Base-by-base conservation (phyloP, 2,329 filamentous ascomycete species). In the Penicillium sp. region DNA sequence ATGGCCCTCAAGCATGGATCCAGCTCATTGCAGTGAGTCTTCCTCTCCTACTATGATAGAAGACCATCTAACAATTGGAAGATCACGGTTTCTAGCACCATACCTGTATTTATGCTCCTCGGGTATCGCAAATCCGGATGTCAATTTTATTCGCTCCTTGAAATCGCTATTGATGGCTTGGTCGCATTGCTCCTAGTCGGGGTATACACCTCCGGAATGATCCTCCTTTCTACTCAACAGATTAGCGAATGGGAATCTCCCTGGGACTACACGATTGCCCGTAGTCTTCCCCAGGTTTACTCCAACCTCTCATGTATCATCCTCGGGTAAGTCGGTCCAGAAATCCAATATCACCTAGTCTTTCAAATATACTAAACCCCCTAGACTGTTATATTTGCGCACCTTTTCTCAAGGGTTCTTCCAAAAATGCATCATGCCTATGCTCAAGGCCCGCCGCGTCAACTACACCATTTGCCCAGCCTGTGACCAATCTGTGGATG, bases 251-350 rank as follows among this genome's bases (percentile, higher is more conserved):
- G 46, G 46, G 13, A 3, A 8, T 9, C 2, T 31, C 13, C 6
- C 13, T n/a, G 9, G 7, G 29, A 39, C 37, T 50, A 41, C 18
- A 34, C 18, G 18, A 15, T 50, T 16, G 38, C 38, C 27, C 18
- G 21, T n/a, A 38, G 35, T 13, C 34, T 50, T 25, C 47, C 47
- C 6, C 47, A 50, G 29, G 9, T 50, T 18, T 50, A 50, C 47
- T 50, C 47, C 18, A 50, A 50, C 16, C 47, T 50, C 15, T 42
- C 47, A 27, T 50, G 47, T 32, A 8, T 50, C 10, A 2, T 50
- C 8, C 27, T 50, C 21, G 6, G 29, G 47, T 50, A 23, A 34
- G 47, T 50, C 3, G 12, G n/a, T 31, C 13, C 2, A 6, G 6
- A 3, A n/a, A 25, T 23, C n/a, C 5, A 29, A 27, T 13, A 3